These are phyloP conservation scores for Fraxinus ornus DNA, from an alignment of 305 asterid species.

Conservation along the genomic window DNA sequence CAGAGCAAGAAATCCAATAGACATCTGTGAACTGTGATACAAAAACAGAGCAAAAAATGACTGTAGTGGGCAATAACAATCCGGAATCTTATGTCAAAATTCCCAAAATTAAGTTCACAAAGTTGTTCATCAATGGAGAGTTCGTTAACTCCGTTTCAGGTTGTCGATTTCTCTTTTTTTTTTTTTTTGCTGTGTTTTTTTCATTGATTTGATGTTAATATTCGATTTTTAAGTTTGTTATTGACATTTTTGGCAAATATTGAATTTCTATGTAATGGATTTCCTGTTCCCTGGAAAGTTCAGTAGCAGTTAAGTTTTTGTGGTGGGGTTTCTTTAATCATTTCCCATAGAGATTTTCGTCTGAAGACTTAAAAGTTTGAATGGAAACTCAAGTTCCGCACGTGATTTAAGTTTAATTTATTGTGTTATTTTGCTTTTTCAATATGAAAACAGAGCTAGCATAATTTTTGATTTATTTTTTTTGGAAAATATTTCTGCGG, in stretches of 20 bases:
- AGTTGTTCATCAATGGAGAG: conserved; percentile 53
- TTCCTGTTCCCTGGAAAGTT: background rate
- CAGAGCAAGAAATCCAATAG: background rate
- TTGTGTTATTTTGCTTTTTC: background rate
- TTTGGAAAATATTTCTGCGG: background rate
- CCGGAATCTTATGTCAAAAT: conserved; percentile 14
- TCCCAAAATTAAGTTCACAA: conserved; percentile 45
- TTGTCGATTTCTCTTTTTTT: background rate
- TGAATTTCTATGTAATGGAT: background rate
- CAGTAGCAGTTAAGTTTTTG: background rate
- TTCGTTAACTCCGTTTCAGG: conserved; percentile 51
- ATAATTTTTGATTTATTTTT: background rate
- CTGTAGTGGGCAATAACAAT: conserved; percentile 20
- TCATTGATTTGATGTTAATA: background rate
- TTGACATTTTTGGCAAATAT: background rate
- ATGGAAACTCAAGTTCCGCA: background rate
- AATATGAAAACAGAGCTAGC: background rate
- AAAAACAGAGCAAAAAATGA: background rate
- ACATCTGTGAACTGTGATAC: background rate
- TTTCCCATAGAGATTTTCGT: background rate
- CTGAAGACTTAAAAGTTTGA: background rate
- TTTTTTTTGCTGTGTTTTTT: background rate
- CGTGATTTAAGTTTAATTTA: background rate
- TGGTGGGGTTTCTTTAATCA: background rate
- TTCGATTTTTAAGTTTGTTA: background rate